Base-by-base conservation (phyloP, 805 yeast species). In the Schwanniomyces occidentalis region DNA sequence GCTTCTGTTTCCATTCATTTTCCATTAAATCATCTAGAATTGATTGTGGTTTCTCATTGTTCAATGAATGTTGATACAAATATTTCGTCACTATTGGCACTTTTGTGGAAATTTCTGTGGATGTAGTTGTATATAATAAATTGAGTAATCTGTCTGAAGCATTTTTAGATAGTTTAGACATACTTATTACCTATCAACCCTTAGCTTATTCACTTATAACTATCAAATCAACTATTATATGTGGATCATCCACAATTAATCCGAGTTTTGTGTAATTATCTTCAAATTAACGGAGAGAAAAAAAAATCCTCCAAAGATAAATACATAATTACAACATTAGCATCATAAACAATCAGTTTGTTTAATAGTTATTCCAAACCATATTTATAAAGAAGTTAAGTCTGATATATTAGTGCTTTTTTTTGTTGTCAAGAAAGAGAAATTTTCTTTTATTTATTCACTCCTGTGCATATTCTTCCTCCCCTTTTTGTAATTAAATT, bases 1-100 rank as follows among this genome's bases (percentile, higher is more conserved):
- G 66, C 22, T 46, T 50, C 38, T 57, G 58, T 27, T 46, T 43
- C 67, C 67, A 61, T 34, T 47, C 55, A 23, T 56, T 53, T 34
- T 48, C 55, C 52, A 48, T 45, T 34, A 63, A 42, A 12, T 43
- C 56, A 27, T 61, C 65, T 20, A 61, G 46, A 4, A 48, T 42
- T 9, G 64, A 58, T 16, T 32, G 29, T 24, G 38, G 31, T 14
- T 40, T 13, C 18, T 25, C 14, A 8, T 9, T 23, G 10, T 42
- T 45, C 8, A 8, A 28, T 8, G 23, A 24, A 9, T 23, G 24
- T 13, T 53, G 57, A 30, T 63, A 63, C 27, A 63, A 45, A n/a
- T 44, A 45, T 31, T 50, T 49, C 14, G 54, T 48, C 24, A 63
- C 54, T 2, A 40, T 41, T 2, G 65, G 62, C 8, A 56, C 40